These are phyloP conservation scores for Incumbomyces lentus DNA, from an alignment of 2,329 filamentous ascomycete genomes.

Conservation along the genomic window DNA sequence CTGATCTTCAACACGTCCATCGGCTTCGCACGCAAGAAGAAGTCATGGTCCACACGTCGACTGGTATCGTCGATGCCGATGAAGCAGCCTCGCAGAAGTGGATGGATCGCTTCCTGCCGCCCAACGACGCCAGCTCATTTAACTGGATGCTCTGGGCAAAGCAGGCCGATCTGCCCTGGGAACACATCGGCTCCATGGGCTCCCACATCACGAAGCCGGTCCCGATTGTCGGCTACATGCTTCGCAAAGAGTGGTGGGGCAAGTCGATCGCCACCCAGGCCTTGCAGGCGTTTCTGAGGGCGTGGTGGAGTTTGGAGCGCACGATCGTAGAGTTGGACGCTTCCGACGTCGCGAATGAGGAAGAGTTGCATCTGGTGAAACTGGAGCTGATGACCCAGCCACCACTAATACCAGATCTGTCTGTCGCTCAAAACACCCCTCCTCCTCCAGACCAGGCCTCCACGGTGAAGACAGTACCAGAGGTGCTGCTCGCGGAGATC, in stretches of 20 bases:
- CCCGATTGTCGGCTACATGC: constrained; percentile 4
- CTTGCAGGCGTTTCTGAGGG: neutral
- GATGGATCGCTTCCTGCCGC: constrained; percentile 4
- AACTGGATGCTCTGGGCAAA: constrained; percentile 2
- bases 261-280: constrained; percentile 3
- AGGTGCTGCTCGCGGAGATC: constrained; percentile 6
- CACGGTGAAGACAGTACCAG: neutral
- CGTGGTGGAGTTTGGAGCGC: constrained; percentile 5
- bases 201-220: neutral
- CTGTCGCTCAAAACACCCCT: too few species aligned
- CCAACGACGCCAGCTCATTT: constrained; percentile 1
- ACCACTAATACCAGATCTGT: neutral
- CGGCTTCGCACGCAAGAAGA: constrained; percentile 3
- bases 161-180: constrained; percentile 1
- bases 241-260: constrained; percentile 6
- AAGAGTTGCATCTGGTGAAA: constrained; percentile 1
- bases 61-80: neutral
- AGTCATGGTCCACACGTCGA: constrained; percentile 4
- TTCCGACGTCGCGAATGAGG: neutral
- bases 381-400: neutral
- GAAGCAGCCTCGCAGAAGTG: neutral
- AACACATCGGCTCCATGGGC: constrained; percentile 3
- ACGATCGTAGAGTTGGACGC: neutral
- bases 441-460: neutral
- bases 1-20: constrained; percentile 2